Percentiles rank a stretch among this genome's conserved stretches.
Conservation (phyloP, 78 protist species). For the Speleostelium caveatum region DNA sequence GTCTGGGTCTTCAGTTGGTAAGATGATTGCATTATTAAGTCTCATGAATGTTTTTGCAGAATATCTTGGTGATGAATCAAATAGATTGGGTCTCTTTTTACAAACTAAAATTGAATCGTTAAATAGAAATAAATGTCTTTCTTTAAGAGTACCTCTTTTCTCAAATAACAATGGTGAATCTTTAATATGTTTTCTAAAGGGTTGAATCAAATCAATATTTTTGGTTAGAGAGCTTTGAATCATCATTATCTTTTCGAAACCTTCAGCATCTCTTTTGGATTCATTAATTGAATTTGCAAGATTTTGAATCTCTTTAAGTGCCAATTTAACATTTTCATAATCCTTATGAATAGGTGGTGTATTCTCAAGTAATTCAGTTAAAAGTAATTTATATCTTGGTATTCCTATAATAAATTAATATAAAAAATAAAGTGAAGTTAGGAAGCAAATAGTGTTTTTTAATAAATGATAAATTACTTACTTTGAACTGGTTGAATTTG, state of each 20-base stretch:
- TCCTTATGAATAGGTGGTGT: constrained; percentile 59
- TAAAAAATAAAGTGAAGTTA: too few species aligned
- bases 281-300: constrained; percentile 57
- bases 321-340: constrained; percentile 32
- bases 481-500: constrained; percentile 73
- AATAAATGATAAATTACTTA: neutral
- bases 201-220: constrained; percentile 56
- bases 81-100: constrained; percentile 4
- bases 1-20: constrained; percentile 53
- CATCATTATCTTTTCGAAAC: constrained; percentile 47
- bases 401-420: too few species aligned
- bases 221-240: constrained; percentile 49
- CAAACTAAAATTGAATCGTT: constrained; percentile 57
- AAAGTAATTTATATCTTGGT: constrained; percentile 64
- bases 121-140: constrained; percentile 51
- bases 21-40: constrained; percentile 1
- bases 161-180: constrained; percentile 44
- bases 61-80: constrained; percentile 38
- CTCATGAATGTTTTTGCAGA: constrained; percentile 9
- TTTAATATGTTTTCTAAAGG: constrained; percentile 49
- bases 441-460: too few species aligned
- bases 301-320: constrained; percentile 43
- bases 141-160: constrained; percentile 45
- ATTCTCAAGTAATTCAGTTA: constrained; percentile 30
- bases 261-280: constrained; percentile 76